Conservation (phyloP, 2,329 filamentous ascomycete genomes). For the Achaetomium macrosporum region DNA sequence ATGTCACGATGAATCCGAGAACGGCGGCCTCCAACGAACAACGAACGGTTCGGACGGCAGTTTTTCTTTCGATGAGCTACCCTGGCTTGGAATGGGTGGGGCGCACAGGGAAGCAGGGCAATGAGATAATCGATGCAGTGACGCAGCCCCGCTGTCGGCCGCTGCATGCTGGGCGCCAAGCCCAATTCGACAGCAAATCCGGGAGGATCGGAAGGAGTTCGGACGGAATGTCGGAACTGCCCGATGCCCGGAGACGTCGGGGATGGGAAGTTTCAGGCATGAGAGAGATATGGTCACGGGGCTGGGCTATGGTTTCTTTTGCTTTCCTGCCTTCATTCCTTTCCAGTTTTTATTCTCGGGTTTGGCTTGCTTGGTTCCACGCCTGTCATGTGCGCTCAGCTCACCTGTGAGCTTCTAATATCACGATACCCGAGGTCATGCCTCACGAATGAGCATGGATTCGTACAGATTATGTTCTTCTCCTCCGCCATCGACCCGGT, state of each 20-base stretch:
- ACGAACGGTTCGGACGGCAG: not conserved
- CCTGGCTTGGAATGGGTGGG: not conserved
- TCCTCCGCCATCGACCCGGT: not conserved
- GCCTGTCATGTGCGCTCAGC: not conserved
- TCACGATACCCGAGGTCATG: conserved; percentile 17
- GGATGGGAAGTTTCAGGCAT: not conserved
- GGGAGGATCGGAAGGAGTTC: not conserved
- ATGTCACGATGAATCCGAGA: too few species aligned
- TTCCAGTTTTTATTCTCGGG: not conserved
- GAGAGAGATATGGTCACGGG: too few species aligned
- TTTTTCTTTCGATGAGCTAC: not conserved
- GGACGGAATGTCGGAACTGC: not conserved
- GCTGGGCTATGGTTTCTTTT: not conserved
- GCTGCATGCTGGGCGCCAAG: not conserved
- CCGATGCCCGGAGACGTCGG: not conserved
- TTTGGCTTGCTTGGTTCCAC: conserved; percentile 1
- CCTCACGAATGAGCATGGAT: conserved; percentile 12
- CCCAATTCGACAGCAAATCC: not conserved
- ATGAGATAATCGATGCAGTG: not conserved
- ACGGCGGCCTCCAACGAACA: not conserved
- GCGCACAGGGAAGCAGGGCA: not conserved
- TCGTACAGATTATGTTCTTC: not conserved
- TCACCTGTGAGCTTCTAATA: conserved; percentile 5
- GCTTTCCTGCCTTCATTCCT: not conserved
- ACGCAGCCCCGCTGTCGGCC: not conserved